Base-by-base conservation (phyloP, 2,329 filamentous ascomycete genomes). In the Grosmannia clavigera region DNA sequence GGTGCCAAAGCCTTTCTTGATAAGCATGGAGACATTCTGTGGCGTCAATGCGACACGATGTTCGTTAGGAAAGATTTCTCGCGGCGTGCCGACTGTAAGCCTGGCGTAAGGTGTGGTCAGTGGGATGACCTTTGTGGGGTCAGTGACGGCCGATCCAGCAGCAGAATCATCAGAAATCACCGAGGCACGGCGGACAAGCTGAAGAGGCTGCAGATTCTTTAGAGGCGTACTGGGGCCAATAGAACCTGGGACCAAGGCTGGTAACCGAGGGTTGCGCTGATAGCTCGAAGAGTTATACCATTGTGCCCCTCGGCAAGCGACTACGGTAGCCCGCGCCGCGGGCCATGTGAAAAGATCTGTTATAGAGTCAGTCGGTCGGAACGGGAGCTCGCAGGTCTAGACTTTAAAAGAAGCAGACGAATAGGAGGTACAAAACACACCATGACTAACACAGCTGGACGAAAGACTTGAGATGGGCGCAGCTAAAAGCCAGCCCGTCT, bases 1-100 rank as follows among this genome's bases (percentile, higher is more conserved):
- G 63, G 84, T 83, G 40, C 78, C 80, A 70, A 90, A 94, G 40
- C 90, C 91, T 71, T 95, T 95, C 71, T 95, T 95, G 64, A 92
- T 81, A 1, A 96, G 75, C 1, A 95, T 75, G 2, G 85, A 81
- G 19, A 91, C 88, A 74, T 95, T 95, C 64, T 88, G 83, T 1
- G 91, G 91, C 0, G 89, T 92, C 60, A 95, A 79, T 35, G 91
- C 89, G 16, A 95, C 90, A 57, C 91, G 87, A 51, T 87, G 84
- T 74, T 96, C 91, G 61, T 85, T 83, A 0, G 84, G 81, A 67
- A 81, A 90, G n/a, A 82, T 86, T 72, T 96, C 91, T 61, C 81
- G 83, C 16, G 90, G 90, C 4, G 94, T 82, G 61, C 90, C 90
- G 55, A 96, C 83, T 4, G 84, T 87, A 60, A 95, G 79, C 53